These are phyloP conservation scores for Lachancea thermotolerans DNA, from an alignment of 805 yeast species.

Conservation along the genomic window DNA sequence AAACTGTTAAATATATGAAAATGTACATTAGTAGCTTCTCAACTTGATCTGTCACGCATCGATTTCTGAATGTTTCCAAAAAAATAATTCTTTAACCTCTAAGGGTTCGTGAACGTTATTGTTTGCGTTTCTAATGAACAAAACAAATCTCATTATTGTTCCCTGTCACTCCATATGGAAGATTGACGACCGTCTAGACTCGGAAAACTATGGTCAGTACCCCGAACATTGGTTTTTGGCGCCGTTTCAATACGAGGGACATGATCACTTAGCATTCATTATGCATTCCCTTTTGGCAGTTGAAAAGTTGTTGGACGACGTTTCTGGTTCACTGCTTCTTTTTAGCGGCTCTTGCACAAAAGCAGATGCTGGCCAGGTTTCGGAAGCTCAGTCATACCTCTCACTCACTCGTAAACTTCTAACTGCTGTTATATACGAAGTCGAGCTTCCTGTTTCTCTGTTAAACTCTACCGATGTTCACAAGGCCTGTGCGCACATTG, in stretches of 20 bases:
- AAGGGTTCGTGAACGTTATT: too few species aligned
- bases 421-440: constrained; percentile 13
- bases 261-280: constrained; percentile 60
- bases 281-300: constrained; percentile 51
- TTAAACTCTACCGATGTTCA: constrained; percentile 10
- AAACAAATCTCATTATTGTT: constrained; percentile 37
- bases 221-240: constrained; percentile 60
- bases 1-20: constrained; percentile 10
- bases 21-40: constrained; percentile 1
- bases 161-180: constrained; percentile 66
- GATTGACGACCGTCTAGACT: constrained; percentile 7
- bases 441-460: constrained; percentile 7
- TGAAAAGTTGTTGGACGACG: constrained; percentile 29
- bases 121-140: constrained; percentile 1
- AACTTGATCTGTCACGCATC: too few species aligned
- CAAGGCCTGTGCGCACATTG: not conserved
- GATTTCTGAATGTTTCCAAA: too few species aligned
- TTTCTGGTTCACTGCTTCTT: constrained; percentile 33
- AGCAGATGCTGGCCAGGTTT: constrained; percentile 42
- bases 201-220: constrained; percentile 38
- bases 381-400: constrained; percentile 57
- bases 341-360: constrained; percentile 72
- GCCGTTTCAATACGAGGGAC: constrained; percentile 59
- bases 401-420: constrained; percentile 36
- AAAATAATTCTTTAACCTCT: too few species aligned